These are phyloP conservation scores for Pythium vanterpoolii DNA, from an alignment of 352 stramenopile species.

Conservation along the genomic window DNA sequence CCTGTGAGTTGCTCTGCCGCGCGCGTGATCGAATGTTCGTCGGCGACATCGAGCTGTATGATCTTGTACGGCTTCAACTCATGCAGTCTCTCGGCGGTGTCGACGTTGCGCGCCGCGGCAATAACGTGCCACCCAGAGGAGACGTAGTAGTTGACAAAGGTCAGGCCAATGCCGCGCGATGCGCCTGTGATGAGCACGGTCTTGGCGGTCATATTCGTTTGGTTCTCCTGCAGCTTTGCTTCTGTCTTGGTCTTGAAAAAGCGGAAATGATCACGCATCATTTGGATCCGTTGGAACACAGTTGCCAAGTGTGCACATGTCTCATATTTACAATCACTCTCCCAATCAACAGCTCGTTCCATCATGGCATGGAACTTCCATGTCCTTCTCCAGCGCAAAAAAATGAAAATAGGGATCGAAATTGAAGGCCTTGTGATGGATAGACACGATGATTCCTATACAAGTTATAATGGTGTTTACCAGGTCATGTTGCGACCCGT, in stretches of 20 bases:
- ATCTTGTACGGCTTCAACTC: slow-evolving; percentile 35
- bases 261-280: not conserved
- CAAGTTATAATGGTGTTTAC: slow-evolving; percentile 8
- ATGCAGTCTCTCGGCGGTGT: not conserved
- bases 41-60: slow-evolving; percentile 36
- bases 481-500: slow-evolving; percentile 26
- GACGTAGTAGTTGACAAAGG: slow-evolving; percentile 34
- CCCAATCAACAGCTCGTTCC: not conserved
- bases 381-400: not conserved
- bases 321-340: not conserved
- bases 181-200: slow-evolving; percentile 34
- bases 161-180: slow-evolving; percentile 45
- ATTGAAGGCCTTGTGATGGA: no score
- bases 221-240: no score
- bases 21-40: slow-evolving; percentile 38
- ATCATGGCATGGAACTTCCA: not conserved
- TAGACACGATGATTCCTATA: not conserved
- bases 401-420: not conserved
- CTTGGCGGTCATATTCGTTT: slow-evolving; percentile 16
- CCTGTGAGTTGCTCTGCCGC: slow-evolving; percentile 35
- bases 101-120: slow-evolving; percentile 16
- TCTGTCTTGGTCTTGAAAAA: not conserved
- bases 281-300: not conserved
- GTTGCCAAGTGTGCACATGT: slow-evolving; percentile 7
- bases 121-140: slow-evolving; percentile 29